A percentile compares a stretch with the other conserved stretches of the same genome.
Evolutionary conservation across 805 yeast species (phyloP).

Genomic region (Wickerhamiella slavikovae): DNA sequence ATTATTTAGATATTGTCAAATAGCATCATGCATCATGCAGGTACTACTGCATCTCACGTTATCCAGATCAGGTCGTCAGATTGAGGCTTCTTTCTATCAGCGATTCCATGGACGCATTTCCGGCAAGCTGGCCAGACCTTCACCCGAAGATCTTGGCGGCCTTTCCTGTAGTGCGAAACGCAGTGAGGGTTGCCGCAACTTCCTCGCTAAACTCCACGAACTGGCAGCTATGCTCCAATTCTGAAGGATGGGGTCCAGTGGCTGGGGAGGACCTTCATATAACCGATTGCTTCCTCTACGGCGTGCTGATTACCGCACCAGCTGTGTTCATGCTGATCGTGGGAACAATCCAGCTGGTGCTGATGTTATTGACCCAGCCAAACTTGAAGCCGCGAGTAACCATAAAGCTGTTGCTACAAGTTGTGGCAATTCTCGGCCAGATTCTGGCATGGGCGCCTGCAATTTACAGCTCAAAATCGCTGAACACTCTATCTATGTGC

Average conservation of each 20-base stretch:
- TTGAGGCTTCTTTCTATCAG: too few species aligned
- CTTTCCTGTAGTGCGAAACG: too few species aligned
- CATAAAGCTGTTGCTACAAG: slow-evolving; percentile 11
- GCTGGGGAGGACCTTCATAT: slow-evolving; percentile 1
- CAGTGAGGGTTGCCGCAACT: too few species aligned
- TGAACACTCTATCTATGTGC: slow-evolving; percentile 18
- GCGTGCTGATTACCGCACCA: slow-evolving; percentile 15
- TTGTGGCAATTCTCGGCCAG: slow-evolving; percentile 8
- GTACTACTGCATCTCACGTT: too few species aligned
- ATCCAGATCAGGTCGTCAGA: too few species aligned
- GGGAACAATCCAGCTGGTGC: slow-evolving; percentile 14
- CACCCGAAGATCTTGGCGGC: too few species aligned
- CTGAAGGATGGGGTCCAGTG: slow-evolving; percentile 4
- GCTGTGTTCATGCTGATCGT: slow-evolving; percentile 13
- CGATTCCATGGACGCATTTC: too few species aligned
- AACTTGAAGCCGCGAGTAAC: slow-evolving; percentile 7
- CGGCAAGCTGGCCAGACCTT: too few species aligned
- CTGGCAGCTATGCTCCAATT: slow-evolving; percentile 1
- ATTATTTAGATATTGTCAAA: too few species aligned
- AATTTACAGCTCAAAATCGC: slow-evolving; percentile 10
- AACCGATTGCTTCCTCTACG: slow-evolving; percentile 19
- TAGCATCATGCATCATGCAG: too few species aligned
- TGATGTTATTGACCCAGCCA: slow-evolving; percentile 11
- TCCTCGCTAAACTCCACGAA: too few species aligned
- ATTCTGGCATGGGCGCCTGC: slow-evolving; percentile 7